phyloP scores from a whole-genome alignment of 805 yeast species.

The Spathaspora sp. region DNA sequence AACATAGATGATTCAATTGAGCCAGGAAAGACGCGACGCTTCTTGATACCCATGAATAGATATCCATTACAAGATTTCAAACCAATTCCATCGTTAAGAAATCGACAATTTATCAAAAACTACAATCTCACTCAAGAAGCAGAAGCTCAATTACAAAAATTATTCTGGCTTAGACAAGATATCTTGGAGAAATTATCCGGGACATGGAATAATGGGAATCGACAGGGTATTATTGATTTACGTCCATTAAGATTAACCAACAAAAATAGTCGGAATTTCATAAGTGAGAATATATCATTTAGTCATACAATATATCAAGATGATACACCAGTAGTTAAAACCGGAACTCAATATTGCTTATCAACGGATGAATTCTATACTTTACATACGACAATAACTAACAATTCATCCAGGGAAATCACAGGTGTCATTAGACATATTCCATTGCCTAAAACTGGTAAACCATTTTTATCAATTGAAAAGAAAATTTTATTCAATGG shows the following conservation, averaged over 20 bases:
- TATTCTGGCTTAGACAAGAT: constrained; percentile 79
- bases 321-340: constrained; percentile 12
- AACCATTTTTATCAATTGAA: constrained; percentile 39
- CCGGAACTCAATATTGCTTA: constrained; percentile 29
- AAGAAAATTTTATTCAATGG: constrained; percentile 71
- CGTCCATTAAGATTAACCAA: constrained; percentile 61
- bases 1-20: constrained; percentile 25
- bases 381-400: constrained; percentile 46
- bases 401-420: constrained; percentile 40
- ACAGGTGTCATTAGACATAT: constrained; percentile 61
- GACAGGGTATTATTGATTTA: constrained; percentile 61
- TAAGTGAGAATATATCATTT: constrained; percentile 39
- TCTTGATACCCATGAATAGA: constrained; percentile 68
- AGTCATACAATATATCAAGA: not conserved
- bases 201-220: constrained; percentile 49
- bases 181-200: constrained; percentile 61
- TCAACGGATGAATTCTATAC: constrained; percentile 48
- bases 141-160: constrained; percentile 50
- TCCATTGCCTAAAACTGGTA: constrained; percentile 25
- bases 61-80: constrained; percentile 38
- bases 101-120: constrained; percentile 67
- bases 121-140: constrained; percentile 53
- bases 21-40: constrained; percentile 40
- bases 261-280: constrained; percentile 54
- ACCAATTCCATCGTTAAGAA: constrained; percentile 67